Evolutionary conservation across 1,139 yeast genomes (phyloP), one percentile per base, ranked within the genome.

Genomic region (Yamadazyma dushanensis): DNA sequence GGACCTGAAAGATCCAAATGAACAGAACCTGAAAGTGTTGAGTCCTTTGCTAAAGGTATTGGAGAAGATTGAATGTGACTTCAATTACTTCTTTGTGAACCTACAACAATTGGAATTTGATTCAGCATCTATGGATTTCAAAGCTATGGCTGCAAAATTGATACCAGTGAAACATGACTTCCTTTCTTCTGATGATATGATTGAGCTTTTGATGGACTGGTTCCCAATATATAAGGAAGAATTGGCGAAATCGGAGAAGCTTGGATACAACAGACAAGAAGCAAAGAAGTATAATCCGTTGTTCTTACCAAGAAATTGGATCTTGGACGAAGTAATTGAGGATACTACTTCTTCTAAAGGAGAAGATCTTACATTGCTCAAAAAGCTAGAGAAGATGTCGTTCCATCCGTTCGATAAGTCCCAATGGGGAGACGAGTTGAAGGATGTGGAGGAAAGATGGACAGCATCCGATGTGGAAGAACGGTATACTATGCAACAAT

Each of bases 241-340:
- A 55, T 57, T 46, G 49, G 50, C 13, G 64, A 71, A 50, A 50
- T 66, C 63, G 4, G 47, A 45, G 11, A 31, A 46, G 7, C 34
- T 50, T 13, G 56, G 53, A 25, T 60, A 59, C 13, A 53, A 49
- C 4, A 66, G 85, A 26, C 48, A 48, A 4, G 47, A 45, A 3
- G 76, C 88, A 40, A 51, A 61, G 10, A 37, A 47, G 2, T 69
- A 63, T 36, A 92, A 92, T 52, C 98, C 98, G 3, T 54, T 76
- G 26, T 90, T 92, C 52, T 71, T 86, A 11, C 95, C 96, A 11
- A 73, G 92, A 42, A 85, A 82, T 46, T 88, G 96, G 92, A 80
- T 90, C 35, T 65, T 92, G 37, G 90, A 88, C 39, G 92, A 89
- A 43, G 96, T 88, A 0, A 83, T 87, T 36, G 68, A 73, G 21